Evolutionary conservation across 2,329 filamentous ascomycete species (phyloP).

Genomic region (Alternaria angustiovoidea): DNA sequence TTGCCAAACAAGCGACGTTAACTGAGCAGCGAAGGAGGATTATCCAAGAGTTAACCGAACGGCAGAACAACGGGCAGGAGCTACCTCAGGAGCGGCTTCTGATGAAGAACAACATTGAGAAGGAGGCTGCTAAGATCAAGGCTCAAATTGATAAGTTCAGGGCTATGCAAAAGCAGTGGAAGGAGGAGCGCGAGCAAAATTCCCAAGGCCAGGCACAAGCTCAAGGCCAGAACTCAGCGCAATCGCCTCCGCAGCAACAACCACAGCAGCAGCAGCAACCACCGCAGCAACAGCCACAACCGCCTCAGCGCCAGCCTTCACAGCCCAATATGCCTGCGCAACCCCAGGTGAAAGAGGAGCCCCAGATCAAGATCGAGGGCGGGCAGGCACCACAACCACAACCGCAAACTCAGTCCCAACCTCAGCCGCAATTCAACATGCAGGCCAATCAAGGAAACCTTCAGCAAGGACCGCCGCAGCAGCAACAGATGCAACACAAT

Average conservation of each 20-base stretch:
- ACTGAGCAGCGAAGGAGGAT: constrained; percentile 38
- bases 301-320: constrained; percentile 44
- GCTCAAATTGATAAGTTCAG: constrained; percentile 48
- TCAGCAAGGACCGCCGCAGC: constrained; percentile 29
- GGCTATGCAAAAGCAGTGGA: constrained; percentile 45
- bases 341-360: constrained; percentile 42
- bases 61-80: constrained; percentile 44
- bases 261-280: constrained; percentile 32
- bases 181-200: constrained; percentile 44
- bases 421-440: constrained; percentile 33
- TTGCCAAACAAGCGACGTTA: constrained; percentile 43
- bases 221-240: constrained; percentile 32
- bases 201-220: constrained; percentile 40
- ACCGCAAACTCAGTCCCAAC: constrained; percentile 20
- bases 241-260: constrained; percentile 29
- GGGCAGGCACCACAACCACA: constrained; percentile 33
- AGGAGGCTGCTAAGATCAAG: constrained; percentile 41
- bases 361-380: constrained; percentile 50
- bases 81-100: constrained; percentile 40
- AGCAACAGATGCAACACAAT: constrained; percentile 28
- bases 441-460: constrained; percentile 32
- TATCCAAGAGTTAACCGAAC: constrained; percentile 39
- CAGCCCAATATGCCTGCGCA: constrained; percentile 37
- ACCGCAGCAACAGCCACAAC: constrained; percentile 27
- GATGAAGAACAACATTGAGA: constrained; percentile 40